Evolutionary conservation across 805 yeast species (phyloP), one percentile per base, ranked within the genome.

Genomic region (Saccharomycopsis schoenii): DNA sequence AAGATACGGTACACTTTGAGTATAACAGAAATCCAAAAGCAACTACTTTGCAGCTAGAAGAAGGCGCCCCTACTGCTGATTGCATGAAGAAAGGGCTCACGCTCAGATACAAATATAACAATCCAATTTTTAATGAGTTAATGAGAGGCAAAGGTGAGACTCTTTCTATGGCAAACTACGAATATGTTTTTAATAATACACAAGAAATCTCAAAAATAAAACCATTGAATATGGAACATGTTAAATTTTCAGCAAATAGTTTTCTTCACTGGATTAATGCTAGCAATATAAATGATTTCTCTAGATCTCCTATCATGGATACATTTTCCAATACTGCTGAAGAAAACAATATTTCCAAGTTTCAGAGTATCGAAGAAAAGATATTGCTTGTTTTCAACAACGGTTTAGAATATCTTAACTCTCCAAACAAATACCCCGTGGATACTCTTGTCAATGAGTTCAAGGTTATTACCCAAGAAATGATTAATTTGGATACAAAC

Each of bases 31-130:
- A 41, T 41, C 65, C 65, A n/a, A 39, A 55, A n/a, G 9, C 21
- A 11, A 42, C 57, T 12, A 60, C 65, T 4, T 19, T 58, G 4
- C 64, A 63, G 19, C 29, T 63, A 29, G 65, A 63, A 42, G 43
- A 41, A 36, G 39, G 14, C 15, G 56, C 21, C 15, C 50, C 21
- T 17, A 50, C 40, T 10, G 24, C 15, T 21, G 14, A 17, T 39
- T n/a, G 11, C 14, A 54, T 17, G 19, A 47, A 34, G 40, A 58
- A 56, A 42, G 15, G 12, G 10, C 55, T 41, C 8, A 56, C 14
- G 19, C 55, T 37, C 11, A 56, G 19, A 55, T 25, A 21, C 10
- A 21, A 12, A 25, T 43, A 37, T 34, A 15, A 39, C 21, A 60
- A 58, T 34, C 59, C 61, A 9, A 17, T 56, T 41, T 62, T 62